Percentiles rank a stretch among this genome's conserved stretches.
These are phyloP conservation scores for Actinidia chinensis DNA, from an alignment of 179 eudicot genomes.

Conservation along the genomic window DNA sequence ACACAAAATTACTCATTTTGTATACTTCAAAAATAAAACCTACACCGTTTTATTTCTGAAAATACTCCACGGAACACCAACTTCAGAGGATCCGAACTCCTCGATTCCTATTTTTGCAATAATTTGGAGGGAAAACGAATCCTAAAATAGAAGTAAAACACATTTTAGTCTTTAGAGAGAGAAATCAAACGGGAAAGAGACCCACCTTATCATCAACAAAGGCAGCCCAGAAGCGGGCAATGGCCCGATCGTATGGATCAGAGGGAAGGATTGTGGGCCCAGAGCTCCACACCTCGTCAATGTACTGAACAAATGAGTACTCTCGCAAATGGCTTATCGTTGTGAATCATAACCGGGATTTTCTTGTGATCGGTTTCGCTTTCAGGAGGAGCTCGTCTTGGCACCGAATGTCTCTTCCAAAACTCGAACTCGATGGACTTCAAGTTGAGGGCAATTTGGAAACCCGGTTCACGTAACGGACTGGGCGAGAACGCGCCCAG, in stretches of 20 bases:
- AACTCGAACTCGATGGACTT: constrained; percentile 17
- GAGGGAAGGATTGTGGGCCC: constrained; percentile 44
- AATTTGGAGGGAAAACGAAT: no score
- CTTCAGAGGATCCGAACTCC: no score
- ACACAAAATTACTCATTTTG: no score
- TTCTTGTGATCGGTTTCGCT: constrained; percentile 38
- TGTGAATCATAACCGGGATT: constrained; percentile 36
- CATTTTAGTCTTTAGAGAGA: background rate
- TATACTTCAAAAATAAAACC: no score
- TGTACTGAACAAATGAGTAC: constrained; percentile 35
- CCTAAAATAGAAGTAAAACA: background rate
- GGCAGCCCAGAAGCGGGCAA: constrained; percentile 39
- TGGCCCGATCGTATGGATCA: constrained; percentile 44
- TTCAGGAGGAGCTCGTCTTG: constrained; percentile 37
- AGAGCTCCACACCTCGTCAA: constrained; percentile 37
- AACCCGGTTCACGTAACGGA: constrained; percentile 21
- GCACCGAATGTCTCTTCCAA: constrained; percentile 14
- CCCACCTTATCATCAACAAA: constrained; percentile 35
- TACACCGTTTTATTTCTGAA: no score
- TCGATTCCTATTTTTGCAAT: no score
- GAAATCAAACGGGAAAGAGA: background rate
- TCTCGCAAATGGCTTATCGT: constrained; percentile 27
- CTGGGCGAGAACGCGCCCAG: constrained; percentile 3
- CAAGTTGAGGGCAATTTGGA: constrained; percentile 22
- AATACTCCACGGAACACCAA: no score